phyloP scores from a whole-genome alignment of 2,329 filamentous ascomycete genomes.

The Trichoderma afroharzianum region DNA sequence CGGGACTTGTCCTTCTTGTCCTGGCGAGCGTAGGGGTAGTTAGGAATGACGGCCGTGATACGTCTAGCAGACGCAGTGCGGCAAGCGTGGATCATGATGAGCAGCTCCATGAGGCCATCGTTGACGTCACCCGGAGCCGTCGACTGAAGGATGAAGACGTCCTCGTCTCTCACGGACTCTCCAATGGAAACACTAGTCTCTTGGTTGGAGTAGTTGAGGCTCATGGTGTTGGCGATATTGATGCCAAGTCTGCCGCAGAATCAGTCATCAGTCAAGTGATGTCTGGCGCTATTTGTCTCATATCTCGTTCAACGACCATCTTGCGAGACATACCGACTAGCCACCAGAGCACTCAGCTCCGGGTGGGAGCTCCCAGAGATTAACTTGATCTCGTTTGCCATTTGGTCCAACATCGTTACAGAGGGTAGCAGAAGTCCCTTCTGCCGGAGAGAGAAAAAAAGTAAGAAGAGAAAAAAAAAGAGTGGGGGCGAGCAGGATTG shows the following conservation, averaged over 20 bases:
- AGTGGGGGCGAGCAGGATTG: constrained; percentile 4
- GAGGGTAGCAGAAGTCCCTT: constrained; percentile 23
- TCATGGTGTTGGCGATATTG: constrained; percentile 74
- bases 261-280: constrained; percentile 20
- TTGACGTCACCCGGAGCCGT: constrained; percentile 96
- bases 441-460: constrained; percentile 20
- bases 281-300: not conserved
- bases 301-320: not conserved
- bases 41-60: constrained; percentile 92
- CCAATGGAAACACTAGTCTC: constrained; percentile 90
- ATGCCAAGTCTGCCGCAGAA: constrained; percentile 61
- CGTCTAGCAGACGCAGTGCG: constrained; percentile 66
- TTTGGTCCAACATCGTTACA: constrained; percentile 38
- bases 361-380: constrained; percentile 49
- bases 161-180: constrained; percentile 93
- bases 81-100: constrained; percentile 98
- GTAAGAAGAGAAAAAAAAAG: constrained; percentile 4
- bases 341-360: constrained; percentile 45
- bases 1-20: constrained; percentile 95
- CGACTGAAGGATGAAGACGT: constrained; percentile 96
- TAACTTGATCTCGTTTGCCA: constrained; percentile 53
- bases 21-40: constrained; percentile 93
- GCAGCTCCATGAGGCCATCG: constrained; percentile 94
- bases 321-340: constrained; percentile 37
- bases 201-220: constrained; percentile 81